Conservation (phyloP, 2,329 filamentous ascomycete genomes). For the Dactylellina drechsleri region DNA sequence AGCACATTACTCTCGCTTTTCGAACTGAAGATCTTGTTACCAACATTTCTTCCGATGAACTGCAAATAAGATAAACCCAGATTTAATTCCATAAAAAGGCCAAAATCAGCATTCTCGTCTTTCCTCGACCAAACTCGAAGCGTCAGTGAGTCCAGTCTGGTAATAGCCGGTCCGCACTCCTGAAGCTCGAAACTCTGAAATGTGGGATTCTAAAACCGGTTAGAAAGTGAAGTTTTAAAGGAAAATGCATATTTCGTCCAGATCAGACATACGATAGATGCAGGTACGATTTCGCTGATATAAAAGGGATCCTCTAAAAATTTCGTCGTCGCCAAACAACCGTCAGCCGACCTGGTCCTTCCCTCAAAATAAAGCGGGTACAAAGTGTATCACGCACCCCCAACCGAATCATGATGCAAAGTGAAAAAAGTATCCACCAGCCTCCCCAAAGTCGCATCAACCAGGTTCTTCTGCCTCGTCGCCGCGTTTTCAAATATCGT, state of each 20-base stretch:
- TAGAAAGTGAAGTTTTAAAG: slow-evolving; percentile 18
- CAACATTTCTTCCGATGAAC: slow-evolving; percentile 70
- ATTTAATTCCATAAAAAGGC: slow-evolving; percentile 69
- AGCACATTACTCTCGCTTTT: slow-evolving; percentile 11
- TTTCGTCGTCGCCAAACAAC: slow-evolving; percentile 1
- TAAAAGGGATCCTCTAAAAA: slow-evolving; percentile 68
- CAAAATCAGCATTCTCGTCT: slow-evolving; percentile 65
- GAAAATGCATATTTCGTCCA: neutral
- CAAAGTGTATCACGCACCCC: slow-evolving; percentile 59
- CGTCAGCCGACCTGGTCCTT: slow-evolving; percentile 34
- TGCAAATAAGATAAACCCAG: slow-evolving; percentile 69
- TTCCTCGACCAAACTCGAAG: slow-evolving; percentile 71
- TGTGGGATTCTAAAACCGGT: slow-evolving; percentile 67
- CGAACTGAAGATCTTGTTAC: slow-evolving; percentile 50
- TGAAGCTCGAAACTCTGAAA: slow-evolving; percentile 72
- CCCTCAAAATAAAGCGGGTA: slow-evolving; percentile 17
- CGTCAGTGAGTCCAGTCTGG: slow-evolving; percentile 67
- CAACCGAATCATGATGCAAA: slow-evolving; percentile 67
- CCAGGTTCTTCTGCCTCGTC: slow-evolving; percentile 69
- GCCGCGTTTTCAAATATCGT: slow-evolving; percentile 63
- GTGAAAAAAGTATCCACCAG: slow-evolving; percentile 75
- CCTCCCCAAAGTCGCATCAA: slow-evolving; percentile 68
- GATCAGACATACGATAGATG: slow-evolving; percentile 65
- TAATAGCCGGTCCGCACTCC: slow-evolving; percentile 67
- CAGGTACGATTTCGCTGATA: slow-evolving; percentile 71